Percentiles rank a stretch among this genome's conserved stretches.
Conservation (phyloP, 768 basidiomycete species). For the Tylopilus cervinicoccineus region DNA sequence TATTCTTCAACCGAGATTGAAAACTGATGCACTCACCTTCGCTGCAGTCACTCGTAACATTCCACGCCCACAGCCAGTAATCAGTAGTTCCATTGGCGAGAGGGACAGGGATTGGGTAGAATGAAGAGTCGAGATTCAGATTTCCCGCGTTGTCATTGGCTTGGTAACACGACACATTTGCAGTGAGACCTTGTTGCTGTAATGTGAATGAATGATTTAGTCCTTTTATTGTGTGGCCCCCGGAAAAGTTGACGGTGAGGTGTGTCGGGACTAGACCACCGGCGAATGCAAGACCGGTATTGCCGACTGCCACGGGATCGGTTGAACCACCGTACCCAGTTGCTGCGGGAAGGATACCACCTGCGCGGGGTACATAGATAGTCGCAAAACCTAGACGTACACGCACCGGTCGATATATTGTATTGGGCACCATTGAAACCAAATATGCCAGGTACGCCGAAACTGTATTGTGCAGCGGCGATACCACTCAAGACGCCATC, state of each 20-base stretch:
- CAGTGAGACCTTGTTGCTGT: slow-evolving; percentile 19
- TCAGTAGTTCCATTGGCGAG: background rate
- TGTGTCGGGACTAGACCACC: slow-evolving; percentile 4
- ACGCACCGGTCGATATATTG: slow-evolving; percentile 13
- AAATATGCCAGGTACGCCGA: slow-evolving; percentile 4
- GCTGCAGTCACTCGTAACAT: background rate
- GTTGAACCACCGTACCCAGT: background rate
- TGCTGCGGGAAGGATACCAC: slow-evolving; percentile 9
- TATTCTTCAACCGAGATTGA: background rate
- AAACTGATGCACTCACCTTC: background rate
- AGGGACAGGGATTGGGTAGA: background rate
- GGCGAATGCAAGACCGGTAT: background rate
- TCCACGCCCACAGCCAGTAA: slow-evolving; percentile 9
- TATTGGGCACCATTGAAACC: slow-evolving; percentile 17
- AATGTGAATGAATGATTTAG: background rate
- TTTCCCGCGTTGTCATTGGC: background rate
- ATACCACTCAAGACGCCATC: slow-evolving; percentile 14
- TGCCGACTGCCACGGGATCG: background rate
- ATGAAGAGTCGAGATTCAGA: background rate
- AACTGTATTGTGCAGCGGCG: slow-evolving; percentile 8
- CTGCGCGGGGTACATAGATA: background rate
- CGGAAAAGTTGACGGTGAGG: background rate
- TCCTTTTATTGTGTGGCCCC: background rate
- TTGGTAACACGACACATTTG: slow-evolving; percentile 3
- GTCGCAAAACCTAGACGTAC: no score